Evolutionary conservation across 805 yeast species (phyloP).

Genomic region (Ogataea degrootiae): DNA sequence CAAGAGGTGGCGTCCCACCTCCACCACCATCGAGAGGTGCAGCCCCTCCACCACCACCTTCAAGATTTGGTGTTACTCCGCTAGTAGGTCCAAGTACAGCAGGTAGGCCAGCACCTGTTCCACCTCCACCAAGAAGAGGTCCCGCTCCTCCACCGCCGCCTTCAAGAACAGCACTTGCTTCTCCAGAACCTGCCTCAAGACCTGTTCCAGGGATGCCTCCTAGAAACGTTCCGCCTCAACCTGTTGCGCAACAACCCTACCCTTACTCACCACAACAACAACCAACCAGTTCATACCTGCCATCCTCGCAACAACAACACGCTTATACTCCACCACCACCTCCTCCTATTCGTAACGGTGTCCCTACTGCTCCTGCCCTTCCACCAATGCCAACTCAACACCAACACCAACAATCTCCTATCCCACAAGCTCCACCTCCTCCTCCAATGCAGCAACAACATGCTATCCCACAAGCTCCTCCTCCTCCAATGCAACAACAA

Average conservation of each 20-base stretch:
- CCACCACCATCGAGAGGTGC: constrained; percentile 32
- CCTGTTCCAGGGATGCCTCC: constrained; percentile 22
- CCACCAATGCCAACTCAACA: not conserved
- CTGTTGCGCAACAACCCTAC: constrained; percentile 4
- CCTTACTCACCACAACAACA: constrained; percentile 4
- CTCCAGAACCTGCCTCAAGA: constrained; percentile 17
- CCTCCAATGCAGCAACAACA: constrained; percentile 32
- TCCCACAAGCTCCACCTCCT: constrained; percentile 9
- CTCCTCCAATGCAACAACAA: constrained; percentile 16
- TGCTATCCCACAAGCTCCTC: constrained; percentile 22
- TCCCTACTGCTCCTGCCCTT: constrained; percentile 14
- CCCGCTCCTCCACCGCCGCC: constrained; percentile 46
- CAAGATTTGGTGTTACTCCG: constrained; percentile 20
- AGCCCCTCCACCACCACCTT: constrained; percentile 26
- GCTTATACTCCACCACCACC: constrained; percentile 12
- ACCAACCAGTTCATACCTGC: constrained; percentile 25
- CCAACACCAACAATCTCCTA: constrained; percentile 10
- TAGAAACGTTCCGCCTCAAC: constrained; percentile 19
- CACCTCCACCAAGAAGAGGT: constrained; percentile 29
- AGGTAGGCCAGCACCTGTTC: constrained; percentile 28
- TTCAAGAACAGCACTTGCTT: constrained; percentile 24
- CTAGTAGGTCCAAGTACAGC: constrained; percentile 19
- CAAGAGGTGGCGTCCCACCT: constrained; percentile 25
- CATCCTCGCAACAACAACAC: constrained; percentile 22
- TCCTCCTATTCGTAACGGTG: constrained; percentile 24